Conservation (phyloP, 805 yeast genomes). For the Ogataea allantospora region DNA sequence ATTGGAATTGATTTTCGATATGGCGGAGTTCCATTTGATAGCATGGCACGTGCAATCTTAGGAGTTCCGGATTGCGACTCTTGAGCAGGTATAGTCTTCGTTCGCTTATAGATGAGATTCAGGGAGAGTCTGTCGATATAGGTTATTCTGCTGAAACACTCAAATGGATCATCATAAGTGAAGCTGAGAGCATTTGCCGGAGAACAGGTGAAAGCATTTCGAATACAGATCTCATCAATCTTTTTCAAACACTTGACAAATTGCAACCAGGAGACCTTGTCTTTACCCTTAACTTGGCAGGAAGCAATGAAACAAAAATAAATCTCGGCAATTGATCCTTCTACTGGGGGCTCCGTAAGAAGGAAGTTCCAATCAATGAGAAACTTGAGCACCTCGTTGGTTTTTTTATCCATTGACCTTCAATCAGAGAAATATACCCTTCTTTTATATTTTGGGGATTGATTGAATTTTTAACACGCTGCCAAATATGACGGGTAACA, state of each 20-base stretch:
- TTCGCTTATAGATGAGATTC: slow-evolving; percentile 22
- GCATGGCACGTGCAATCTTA: neutral
- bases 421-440: slow-evolving; percentile 5
- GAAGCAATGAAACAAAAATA: slow-evolving; percentile 34
- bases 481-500: slow-evolving; percentile 13
- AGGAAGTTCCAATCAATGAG: slow-evolving; percentile 32
- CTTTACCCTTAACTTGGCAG: slow-evolving; percentile 31
- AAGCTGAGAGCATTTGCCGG: slow-evolving; percentile 26
- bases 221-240: slow-evolving; percentile 24
- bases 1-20: slow-evolving; percentile 17
- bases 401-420: slow-evolving; percentile 29
- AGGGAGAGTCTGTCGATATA: slow-evolving; percentile 30
- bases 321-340: slow-evolving; percentile 31
- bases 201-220: slow-evolving; percentile 23
- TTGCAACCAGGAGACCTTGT: slow-evolving; percentile 36
- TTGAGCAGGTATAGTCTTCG: slow-evolving; percentile 7
- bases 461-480: slow-evolving; percentile 23
- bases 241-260: slow-evolving; percentile 28
- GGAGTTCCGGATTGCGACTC: neutral
- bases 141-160: slow-evolving; percentile 25
- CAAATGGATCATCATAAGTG: slow-evolving; percentile 30
- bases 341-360: slow-evolving; percentile 31
- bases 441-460: slow-evolving; percentile 12
- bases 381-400: slow-evolving; percentile 30
- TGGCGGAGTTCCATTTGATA: neutral